Base-by-base conservation (phyloP, 495 filamentous ascomycete species). In the Tetracladium setigerum region DNA sequence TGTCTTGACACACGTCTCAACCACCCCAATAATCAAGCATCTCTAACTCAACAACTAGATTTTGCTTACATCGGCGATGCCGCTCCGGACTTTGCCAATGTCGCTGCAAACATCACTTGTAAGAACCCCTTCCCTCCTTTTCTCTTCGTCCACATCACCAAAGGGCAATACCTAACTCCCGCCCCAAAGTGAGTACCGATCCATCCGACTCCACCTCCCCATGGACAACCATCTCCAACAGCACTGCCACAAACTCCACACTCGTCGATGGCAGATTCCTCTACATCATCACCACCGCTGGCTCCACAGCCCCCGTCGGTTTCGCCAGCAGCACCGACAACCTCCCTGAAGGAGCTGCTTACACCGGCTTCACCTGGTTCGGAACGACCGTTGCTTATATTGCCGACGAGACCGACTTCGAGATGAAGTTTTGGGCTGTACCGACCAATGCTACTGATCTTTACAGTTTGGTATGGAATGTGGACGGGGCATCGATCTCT, bases 301-400 rank as follows among this genome's bases (percentile, higher is more conserved):
- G 41, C 6, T 22, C 40, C 8, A 40, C 43, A 13, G 14, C 22
- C 2, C 49, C 48, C 8, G 49, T 56, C 7, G 54, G 49, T 16
- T 56, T 56, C 30, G 16, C 38, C 5, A 14, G 49, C 2, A 52
- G 38, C 38, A 52, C 19, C 35, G 31, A 4, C 15, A 38, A 32
- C 11, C n/a, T 49, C 1, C 49, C 54, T 8, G 41, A 33, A 9
- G 49, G 22, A 27, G 22, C 22, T 3, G 22, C 22, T 27, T 27
- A 27, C 22, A 49, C 49, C 5, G 54, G 54, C 15, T 49, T 52
- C 22, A 34, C 40, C 15, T 11, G 33, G 30, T 56, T 56, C 15
- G 54, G 54, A 24, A 52, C 33, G 0, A n/a, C 15, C 11, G 54
- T 52, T 19, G 54, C 54, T 16, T 56, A 56, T 30, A 43, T 39